Evolutionary conservation across 2,329 filamentous ascomycete genomes (phyloP).

Genomic region (Epichloe sylvatica): DNA sequence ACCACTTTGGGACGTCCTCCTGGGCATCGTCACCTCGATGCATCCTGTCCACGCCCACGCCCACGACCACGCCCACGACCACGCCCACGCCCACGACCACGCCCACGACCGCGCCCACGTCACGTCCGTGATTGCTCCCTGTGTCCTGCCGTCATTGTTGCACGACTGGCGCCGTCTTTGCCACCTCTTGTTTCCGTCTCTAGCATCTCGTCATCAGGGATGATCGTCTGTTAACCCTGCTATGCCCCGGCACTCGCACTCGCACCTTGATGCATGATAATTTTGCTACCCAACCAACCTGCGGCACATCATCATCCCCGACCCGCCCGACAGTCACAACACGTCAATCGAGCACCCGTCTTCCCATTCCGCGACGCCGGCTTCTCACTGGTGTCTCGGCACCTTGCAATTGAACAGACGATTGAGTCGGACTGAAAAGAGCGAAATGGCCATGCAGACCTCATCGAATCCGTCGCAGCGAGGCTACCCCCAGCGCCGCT

Average conservation of each 20-base stretch:
- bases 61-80: not conserved
- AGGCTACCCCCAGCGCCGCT: slow-evolving; percentile 41
- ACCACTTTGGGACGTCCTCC: too few relatives aligned
- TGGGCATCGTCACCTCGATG: too few relatives aligned
- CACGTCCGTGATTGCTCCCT: not conserved
- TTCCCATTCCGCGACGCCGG: not conserved
- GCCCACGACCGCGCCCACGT: not conserved
- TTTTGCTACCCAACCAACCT: slow-evolving; percentile 4
- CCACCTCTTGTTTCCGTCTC: not conserved
- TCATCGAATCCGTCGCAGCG: slow-evolving; percentile 36
- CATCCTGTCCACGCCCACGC: too few relatives aligned
- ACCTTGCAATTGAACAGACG: not conserved
- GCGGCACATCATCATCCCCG: not conserved
- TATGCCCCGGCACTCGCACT: slow-evolving; percentile 1
- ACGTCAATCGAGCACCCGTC: not conserved
- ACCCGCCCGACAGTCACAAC: not conserved
- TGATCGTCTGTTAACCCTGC: slow-evolving; percentile 6
- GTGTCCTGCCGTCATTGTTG: not conserved
- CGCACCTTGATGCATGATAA: not conserved
- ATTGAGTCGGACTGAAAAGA: not conserved
- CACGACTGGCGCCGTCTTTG: not conserved
- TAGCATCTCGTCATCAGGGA: slow-evolving; percentile 13
- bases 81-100: not conserved
- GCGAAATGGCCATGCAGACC: slow-evolving; percentile 30
- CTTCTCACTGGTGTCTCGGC: not conserved